A percentile compares a stretch with the other conserved stretches of the same genome.
These are phyloP conservation scores for Pinus taeda DNA, from an alignment of 75 land plant genomes.

Conservation along the genomic window DNA sequence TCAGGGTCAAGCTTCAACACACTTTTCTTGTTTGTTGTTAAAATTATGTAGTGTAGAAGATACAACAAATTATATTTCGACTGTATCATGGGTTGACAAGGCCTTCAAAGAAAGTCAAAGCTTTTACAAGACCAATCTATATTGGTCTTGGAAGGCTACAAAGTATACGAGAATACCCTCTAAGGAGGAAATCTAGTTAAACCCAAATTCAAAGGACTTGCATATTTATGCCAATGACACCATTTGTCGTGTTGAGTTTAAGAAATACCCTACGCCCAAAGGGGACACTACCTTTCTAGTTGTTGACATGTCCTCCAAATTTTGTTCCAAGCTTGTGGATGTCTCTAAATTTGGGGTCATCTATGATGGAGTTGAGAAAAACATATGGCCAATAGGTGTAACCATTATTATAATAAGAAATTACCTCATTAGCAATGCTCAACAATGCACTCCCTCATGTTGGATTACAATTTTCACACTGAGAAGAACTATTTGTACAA, in stretches of 20 bases:
- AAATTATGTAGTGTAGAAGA: no score
- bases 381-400: conserved; percentile 91
- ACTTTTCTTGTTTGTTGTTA: no score
- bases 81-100: no score
- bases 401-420: conserved; percentile 80
- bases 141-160: conserved; percentile 1
- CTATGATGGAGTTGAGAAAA: conserved; percentile 97
- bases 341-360: conserved; percentile 79
- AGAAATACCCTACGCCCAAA: conserved; percentile 59
- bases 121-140: conserved; percentile 64
- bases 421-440: conserved; percentile 77
- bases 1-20: no score
- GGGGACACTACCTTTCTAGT: conserved; percentile 43
- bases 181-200: conserved; percentile 44
- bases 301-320: conserved; percentile 96
- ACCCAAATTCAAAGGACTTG: conserved; percentile 66
- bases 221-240: conserved; percentile 98
- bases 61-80: no score
- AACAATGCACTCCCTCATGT: conserved; percentile 78
- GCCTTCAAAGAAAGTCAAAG: conserved; percentile 86
- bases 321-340: conserved; percentile 98
- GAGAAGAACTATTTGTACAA: conserved; percentile 53
- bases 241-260: conserved; percentile 95
- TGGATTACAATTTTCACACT: conserved; percentile 92
- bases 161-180: conserved; percentile 66